phyloP scores from a whole-genome alignment of 192 early-diverging fungal genomes.

The Rhizophagus clarus region DNA sequence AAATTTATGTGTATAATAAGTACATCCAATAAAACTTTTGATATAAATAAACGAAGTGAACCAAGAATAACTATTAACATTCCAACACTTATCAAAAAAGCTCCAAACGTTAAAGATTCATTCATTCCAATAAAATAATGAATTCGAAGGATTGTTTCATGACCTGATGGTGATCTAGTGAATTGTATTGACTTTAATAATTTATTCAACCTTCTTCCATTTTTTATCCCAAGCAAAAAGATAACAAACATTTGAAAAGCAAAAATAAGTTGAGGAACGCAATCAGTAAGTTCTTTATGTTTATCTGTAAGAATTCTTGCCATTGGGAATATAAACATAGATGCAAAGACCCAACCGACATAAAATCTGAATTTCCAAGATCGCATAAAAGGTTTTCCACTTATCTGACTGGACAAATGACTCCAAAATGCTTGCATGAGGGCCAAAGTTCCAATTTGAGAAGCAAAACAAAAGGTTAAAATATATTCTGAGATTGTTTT shows the following conservation, averaged over 20 bases:
- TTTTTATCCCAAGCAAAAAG: constrained; percentile 2
- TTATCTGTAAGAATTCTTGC: background rate
- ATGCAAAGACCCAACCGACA: background rate
- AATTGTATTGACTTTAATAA: background rate
- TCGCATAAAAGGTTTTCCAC: constrained; percentile 1
- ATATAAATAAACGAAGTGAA: background rate
- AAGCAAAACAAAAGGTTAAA: background rate
- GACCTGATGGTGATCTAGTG: background rate
- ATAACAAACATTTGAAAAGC: background rate
- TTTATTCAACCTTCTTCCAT: background rate
- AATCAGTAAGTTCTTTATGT: background rate
- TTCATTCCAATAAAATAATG: constrained; percentile 27
- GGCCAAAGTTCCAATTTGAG: constrained; percentile 5
- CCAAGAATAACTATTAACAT: background rate
- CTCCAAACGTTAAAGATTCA: background rate
- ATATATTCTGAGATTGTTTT: background rate
- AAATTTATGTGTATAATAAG: background rate
- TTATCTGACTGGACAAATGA: constrained; percentile 5
- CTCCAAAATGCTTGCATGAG: constrained; percentile 20
- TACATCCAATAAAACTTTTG: background rate
- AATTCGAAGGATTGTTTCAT: background rate
- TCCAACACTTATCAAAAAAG: background rate
- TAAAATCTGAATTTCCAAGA: constrained; percentile 20
- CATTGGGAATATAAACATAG: background rate
- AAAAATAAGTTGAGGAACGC: background rate